Evolutionary conservation across 2,329 filamentous ascomycete genomes (phyloP).

Genomic region (Pseudocercospora ulei): DNA sequence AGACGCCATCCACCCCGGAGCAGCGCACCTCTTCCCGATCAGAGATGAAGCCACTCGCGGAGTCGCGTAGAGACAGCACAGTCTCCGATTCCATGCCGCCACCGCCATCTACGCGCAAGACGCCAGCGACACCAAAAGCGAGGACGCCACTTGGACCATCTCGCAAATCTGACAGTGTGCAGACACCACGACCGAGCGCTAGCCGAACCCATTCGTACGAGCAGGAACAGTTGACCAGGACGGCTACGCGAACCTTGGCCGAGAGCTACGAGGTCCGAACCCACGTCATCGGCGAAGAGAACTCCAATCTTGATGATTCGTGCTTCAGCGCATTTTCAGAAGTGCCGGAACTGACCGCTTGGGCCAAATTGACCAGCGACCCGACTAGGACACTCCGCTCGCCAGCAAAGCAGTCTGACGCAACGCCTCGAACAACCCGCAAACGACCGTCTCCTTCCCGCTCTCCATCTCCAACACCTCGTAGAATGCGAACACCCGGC

Average conservation of each 20-base stretch:
- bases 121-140: conserved; percentile 21
- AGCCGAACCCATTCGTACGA: conserved; percentile 23
- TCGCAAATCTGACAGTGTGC: conserved; percentile 24
- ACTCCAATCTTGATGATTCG: conserved; percentile 51
- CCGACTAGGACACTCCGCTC: conserved; percentile 36
- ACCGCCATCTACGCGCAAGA: conserved; percentile 26
- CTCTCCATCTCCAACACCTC: conserved; percentile 47
- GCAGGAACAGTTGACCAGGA: conserved; percentile 10
- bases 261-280: conserved; percentile 10
- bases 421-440: conserved; percentile 45
- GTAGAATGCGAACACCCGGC: conserved; percentile 37
- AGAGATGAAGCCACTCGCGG: conserved; percentile 10
- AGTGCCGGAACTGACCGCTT: conserved; percentile 75
- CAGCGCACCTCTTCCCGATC: conserved; percentile 19
- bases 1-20: conserved; percentile 23
- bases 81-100: conserved; percentile 31
- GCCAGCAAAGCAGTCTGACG: conserved; percentile 26
- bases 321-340: conserved; percentile 83
- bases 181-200: conserved; percentile 24
- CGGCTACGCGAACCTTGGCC: conserved; percentile 3
- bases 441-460: conserved; percentile 37
- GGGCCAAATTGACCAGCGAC: conserved; percentile 58
- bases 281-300: conserved; percentile 8
- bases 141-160: conserved; percentile 27
- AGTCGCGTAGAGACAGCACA: conserved; percentile 22